phyloP scores from a whole-genome alignment of 2,329 filamentous ascomycete genomes.

The Apiospora aurea region DNA sequence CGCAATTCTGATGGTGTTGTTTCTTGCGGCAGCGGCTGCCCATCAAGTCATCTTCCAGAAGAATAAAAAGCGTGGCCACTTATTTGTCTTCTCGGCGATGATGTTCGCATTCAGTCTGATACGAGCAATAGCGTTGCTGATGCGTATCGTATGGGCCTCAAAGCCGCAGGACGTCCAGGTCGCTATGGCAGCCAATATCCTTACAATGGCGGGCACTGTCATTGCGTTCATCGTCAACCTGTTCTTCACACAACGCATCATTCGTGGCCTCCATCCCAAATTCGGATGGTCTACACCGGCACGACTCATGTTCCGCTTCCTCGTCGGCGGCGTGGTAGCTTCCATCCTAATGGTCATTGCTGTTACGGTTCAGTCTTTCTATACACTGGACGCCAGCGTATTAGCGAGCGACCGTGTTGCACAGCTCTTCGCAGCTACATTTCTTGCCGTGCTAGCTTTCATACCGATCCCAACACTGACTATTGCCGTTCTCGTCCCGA shows the following conservation, averaged over 20 bases:
- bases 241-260: constrained; percentile 47
- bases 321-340: constrained; percentile 39
- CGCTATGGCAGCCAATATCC: constrained; percentile 45
- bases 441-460: constrained; percentile 40
- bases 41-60: constrained; percentile 64
- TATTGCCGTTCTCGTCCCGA: neutral
- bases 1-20: constrained; percentile 9
- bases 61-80: constrained; percentile 45
- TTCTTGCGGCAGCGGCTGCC: neutral
- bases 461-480: constrained; percentile 43
- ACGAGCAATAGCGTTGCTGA: constrained; percentile 42
- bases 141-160: constrained; percentile 46
- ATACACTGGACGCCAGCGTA: constrained; percentile 34
- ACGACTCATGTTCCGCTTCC: constrained; percentile 36
- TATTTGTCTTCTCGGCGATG: constrained; percentile 46
- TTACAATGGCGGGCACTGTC: constrained; percentile 46
- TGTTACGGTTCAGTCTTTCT: constrained; percentile 39
- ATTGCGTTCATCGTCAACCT: constrained; percentile 47
- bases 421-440: constrained; percentile 38
- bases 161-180: constrained; percentile 39
- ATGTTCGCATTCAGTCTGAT: constrained; percentile 49
- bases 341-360: constrained; percentile 44
- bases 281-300: constrained; percentile 45
- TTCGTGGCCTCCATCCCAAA: constrained; percentile 46
- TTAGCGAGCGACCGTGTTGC: constrained; percentile 36